These are phyloP conservation scores for Mycena belliarum DNA, from an alignment of 768 basidiomycete genomes.

Conservation along the genomic window DNA sequence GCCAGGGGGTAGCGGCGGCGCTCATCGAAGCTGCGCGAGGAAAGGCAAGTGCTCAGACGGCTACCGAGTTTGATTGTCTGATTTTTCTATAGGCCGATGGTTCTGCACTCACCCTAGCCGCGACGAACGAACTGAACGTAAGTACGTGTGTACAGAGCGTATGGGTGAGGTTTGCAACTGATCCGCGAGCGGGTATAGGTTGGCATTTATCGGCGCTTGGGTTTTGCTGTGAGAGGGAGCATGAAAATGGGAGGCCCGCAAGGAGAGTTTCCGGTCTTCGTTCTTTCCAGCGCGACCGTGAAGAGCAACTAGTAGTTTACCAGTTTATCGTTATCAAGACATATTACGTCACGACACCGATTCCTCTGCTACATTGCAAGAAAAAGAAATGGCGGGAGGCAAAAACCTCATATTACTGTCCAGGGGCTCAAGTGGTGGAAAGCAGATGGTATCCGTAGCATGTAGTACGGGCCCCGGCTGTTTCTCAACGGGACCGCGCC, in stretches of 20 bases:
- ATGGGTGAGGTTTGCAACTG: too few relatives aligned
- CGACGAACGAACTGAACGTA: slow-evolving; percentile 20
- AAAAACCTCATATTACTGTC: too few relatives aligned
- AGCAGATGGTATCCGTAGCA: too few relatives aligned
- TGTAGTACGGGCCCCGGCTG: too few relatives aligned
- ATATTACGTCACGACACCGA: too few relatives aligned
- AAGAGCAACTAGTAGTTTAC: background rate
- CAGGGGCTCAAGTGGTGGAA: too few relatives aligned
- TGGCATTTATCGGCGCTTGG: slow-evolving; percentile 14
- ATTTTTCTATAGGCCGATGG: slow-evolving; percentile 1
- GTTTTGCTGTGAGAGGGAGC: slow-evolving; percentile 12
- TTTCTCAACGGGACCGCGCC: too few relatives aligned
- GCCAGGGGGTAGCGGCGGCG: slow-evolving; percentile 12
- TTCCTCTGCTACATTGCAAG: too few relatives aligned
- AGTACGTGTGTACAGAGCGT: too few relatives aligned
- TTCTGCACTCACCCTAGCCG: slow-evolving; percentile 12
- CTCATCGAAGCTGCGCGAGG: slow-evolving; percentile 13
- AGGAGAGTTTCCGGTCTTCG: slow-evolving; percentile 15
- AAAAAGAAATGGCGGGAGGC: too few relatives aligned
- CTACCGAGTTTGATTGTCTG: background rate
- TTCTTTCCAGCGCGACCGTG: slow-evolving; percentile 2
- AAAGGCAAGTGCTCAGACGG: background rate
- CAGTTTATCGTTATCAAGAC: too few relatives aligned
- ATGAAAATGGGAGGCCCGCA: slow-evolving; percentile 9
- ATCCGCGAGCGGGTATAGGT: slow-evolving; percentile 3